Evolutionary conservation across 768 basidiomycete species (phyloP), one percentile per base, ranked within the genome.

Genomic region (Lentinula lateritia): DNA sequence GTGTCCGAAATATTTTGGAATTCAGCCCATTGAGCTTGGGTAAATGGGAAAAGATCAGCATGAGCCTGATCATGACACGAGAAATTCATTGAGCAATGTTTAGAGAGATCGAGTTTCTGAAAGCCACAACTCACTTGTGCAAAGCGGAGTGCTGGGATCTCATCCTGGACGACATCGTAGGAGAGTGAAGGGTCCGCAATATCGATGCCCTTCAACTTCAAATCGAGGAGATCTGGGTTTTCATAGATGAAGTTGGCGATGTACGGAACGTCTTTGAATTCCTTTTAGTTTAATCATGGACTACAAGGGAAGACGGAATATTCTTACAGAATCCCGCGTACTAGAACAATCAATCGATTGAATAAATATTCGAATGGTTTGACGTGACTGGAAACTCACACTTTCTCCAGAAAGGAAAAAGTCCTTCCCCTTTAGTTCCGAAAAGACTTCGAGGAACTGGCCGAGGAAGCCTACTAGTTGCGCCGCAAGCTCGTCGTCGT

Each of bases 401-500:
- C 90, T 91, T 75, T 91, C 89, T 32, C 90, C 90, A 15, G 82
- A 76, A 4, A 91, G 66, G 68, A 84, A 92, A 5, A 90, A 73
- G 9, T 87, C 89, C 74, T 88, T 90, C 20, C 80, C 79, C 68
- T 90, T 89, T 52, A 92, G 67, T 66, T 92, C 90, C 0, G 76
- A 75, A 73, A 92, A 92, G 3, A 92, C 83, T 28, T 85, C 78
- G 5, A 92, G 76, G 73, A 92, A 92, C 67, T 92, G 90, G 62
- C 85, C 80, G 66, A 92, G 58, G 71, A 92, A 92, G 23, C 87
- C 81, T 48, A 80, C 78, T 3, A 83, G 66, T 61, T 82, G 78
- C 3, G 71, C 82, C 6, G 85, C 85, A 0, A 90, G 74, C 50
- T 87, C 79, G 38, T 85, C 79, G 64, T 90, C 77, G 58, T 77